Conservation (phyloP, 306 rosid species). For the Lathyrus aphaca region DNA sequence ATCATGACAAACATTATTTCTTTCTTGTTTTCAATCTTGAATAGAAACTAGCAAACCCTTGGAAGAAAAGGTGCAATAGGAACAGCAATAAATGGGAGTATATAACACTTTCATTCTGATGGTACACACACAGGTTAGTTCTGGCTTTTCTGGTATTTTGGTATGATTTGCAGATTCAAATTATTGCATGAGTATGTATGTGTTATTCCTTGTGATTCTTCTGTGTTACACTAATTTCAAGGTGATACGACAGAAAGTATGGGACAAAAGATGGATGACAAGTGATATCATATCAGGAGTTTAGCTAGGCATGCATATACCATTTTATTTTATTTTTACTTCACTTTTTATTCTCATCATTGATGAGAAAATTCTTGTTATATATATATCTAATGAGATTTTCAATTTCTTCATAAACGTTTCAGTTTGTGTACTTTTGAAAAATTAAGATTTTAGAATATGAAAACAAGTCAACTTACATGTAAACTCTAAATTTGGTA, state of each 20-base stretch:
- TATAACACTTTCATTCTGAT: constrained; percentile 16
- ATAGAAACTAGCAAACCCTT: constrained; percentile 9
- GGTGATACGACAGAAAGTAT: constrained; percentile 29
- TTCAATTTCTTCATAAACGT: neutral
- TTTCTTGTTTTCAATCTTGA: constrained; percentile 21
- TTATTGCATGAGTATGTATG: constrained; percentile 4
- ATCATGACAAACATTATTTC: constrained; percentile 28
- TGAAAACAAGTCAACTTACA: too few relatives aligned
- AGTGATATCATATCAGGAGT: neutral
- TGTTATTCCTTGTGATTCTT: constrained; percentile 8
- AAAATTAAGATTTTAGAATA: too few relatives aligned
- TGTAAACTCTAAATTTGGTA: too few relatives aligned
- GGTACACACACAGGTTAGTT: constrained; percentile 34
- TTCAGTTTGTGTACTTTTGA: neutral
- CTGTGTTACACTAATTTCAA: constrained; percentile 30
- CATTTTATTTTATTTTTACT: neutral
- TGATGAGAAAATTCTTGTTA: neutral
- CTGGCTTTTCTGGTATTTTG: too few relatives aligned
- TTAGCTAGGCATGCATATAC: constrained; percentile 19
- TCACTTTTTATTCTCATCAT: neutral
- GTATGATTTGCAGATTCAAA: too few relatives aligned
- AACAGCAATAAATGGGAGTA: neutral
- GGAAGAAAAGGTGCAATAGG: constrained; percentile 25
- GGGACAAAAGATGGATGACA: constrained; percentile 17
- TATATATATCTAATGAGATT: neutral